Percentiles rank a stretch among this genome's conserved stretches.
Evolutionary conservation across 108 stramenopile genomes (phyloP).

Genomic region (Stephanodiscus minutulus): DNA sequence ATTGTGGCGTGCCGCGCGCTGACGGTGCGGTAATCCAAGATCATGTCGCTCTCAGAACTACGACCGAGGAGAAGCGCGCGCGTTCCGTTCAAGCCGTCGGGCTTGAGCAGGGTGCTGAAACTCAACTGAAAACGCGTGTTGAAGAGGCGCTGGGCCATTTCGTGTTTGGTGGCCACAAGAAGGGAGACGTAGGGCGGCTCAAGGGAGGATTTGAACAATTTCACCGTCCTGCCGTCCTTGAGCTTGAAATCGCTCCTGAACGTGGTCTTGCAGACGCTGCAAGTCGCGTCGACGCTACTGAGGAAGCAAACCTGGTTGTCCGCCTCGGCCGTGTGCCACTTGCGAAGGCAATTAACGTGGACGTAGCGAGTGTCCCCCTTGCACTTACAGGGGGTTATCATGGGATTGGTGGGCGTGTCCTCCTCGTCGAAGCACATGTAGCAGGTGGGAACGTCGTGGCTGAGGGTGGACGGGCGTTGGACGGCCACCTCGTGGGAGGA

Average conservation of each 20-base stretch:
- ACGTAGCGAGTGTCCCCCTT: constrained; percentile 87
- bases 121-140: constrained; percentile 96
- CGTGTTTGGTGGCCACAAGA: constrained; percentile 95
- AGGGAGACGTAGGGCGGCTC: constrained; percentile 96
- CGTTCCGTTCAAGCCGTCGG: constrained; percentile 86
- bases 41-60: constrained; percentile 94
- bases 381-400: constrained; percentile 91
- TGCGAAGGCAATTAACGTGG: constrained; percentile 86
- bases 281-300: constrained; percentile 93
- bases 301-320: constrained; percentile 94
- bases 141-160: constrained; percentile 94
- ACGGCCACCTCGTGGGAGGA: constrained; percentile 53
- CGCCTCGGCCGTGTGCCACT: constrained; percentile 92
- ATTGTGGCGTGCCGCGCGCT: constrained; percentile 89
- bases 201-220: constrained; percentile 91
- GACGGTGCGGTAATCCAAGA: constrained; percentile 94
- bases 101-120: constrained; percentile 90
- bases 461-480: constrained; percentile 11
- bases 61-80: constrained; percentile 93
- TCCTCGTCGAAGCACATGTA: constrained; percentile 98
- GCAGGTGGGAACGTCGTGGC: constrained; percentile 83
- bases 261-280: constrained; percentile 95
- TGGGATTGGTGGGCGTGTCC: constrained; percentile 78
- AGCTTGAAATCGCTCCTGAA: constrained; percentile 96
- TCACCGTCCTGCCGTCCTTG: constrained; percentile 85